Conservation (phyloP, 1,284 basidiomycete species). For the Tilletia walkeri region DNA sequence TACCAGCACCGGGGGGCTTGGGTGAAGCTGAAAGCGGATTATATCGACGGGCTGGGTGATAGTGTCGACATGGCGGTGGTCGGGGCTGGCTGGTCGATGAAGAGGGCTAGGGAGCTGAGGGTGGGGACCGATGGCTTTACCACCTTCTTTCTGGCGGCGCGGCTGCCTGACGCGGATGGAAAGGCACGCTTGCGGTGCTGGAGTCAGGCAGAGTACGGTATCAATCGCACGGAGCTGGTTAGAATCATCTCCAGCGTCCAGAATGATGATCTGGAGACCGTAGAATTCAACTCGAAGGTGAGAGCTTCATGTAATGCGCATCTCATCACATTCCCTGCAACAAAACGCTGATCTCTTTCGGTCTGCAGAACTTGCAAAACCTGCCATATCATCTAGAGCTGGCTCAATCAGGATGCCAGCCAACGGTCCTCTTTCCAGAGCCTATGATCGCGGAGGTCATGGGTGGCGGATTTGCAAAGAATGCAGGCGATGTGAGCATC, state of each 20-base stretch:
- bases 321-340: not conserved
- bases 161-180: not conserved
- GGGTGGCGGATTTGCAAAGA: constrained; percentile 8
- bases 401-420: not conserved
- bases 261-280: not conserved
- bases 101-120: not conserved
- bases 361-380: not conserved
- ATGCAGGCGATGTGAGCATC: not conserved
- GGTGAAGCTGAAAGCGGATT: constrained; percentile 12
- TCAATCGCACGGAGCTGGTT: not conserved
- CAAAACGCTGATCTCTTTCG: not conserved
- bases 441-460: not conserved
- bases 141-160: not conserved
- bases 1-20: not conserved
- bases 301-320: not conserved
- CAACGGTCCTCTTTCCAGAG: not conserved
- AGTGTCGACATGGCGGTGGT: not conserved
- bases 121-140: constrained; percentile 13
- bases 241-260: not conserved
- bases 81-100: not conserved
- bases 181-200: not conserved
- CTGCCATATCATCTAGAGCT: constrained; percentile 1
- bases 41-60: constrained; percentile 12
- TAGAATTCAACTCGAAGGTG: not conserved
- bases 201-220: not conserved